phyloP scores from a whole-genome alignment of 768 basidiomycete genomes.

The Cytidiella melzeri region DNA sequence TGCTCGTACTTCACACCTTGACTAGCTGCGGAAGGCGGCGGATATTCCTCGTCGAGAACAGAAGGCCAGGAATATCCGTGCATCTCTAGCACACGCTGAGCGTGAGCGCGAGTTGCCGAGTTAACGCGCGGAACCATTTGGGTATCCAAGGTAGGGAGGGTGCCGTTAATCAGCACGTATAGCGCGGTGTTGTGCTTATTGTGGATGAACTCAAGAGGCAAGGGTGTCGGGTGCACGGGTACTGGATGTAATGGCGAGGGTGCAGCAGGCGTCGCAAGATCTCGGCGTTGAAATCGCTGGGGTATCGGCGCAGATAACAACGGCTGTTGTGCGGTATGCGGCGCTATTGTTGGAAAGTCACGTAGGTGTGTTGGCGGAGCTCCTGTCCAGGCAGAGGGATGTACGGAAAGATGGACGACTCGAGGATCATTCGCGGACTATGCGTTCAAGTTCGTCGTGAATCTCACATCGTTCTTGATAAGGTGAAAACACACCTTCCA shows the following conservation, averaged over 20 bases:
- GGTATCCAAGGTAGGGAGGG: background rate
- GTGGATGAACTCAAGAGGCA: constrained; percentile 17
- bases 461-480: background rate
- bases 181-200: constrained; percentile 24
- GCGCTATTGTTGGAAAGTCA: constrained; percentile 38
- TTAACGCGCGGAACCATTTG: constrained; percentile 1
- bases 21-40: constrained; percentile 16
- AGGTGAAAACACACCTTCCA: constrained; percentile 52
- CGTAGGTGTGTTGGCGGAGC: background rate
- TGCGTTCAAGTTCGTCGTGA: constrained; percentile 1
- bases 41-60: constrained; percentile 34
- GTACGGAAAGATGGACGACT: constrained; percentile 72
- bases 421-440: constrained; percentile 53
- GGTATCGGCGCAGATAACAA: background rate
- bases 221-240: constrained; percentile 8
- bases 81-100: constrained; percentile 24
- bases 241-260: too few relatives aligned
- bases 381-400: constrained; percentile 65
- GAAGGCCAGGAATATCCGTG: constrained; percentile 39
- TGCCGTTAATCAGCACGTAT: constrained; percentile 13
- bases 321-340: background rate
- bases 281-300: background rate
- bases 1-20: constrained; percentile 30
- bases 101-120: constrained; percentile 13
- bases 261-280: too few relatives aligned